Evolutionary conservation across 2,329 filamentous ascomycete genomes (phyloP).

Genomic region (Cercospora zeae-maydis): DNA sequence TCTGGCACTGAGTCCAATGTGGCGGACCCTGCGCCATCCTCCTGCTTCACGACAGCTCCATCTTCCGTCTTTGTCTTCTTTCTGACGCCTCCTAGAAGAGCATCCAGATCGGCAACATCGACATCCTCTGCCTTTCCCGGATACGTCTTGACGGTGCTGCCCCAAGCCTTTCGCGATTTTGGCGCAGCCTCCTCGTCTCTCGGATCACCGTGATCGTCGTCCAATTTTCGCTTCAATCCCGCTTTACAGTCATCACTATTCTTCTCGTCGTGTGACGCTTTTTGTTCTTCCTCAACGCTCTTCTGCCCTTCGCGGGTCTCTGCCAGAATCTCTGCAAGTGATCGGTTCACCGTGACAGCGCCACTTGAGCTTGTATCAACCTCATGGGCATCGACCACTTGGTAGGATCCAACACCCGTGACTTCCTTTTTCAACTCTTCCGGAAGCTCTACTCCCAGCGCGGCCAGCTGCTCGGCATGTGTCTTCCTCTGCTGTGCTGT

Average conservation of each 20-base stretch:
- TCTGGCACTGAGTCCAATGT: conserved; percentile 27
- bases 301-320: conserved; percentile 42
- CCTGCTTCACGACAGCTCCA: conserved; percentile 27
- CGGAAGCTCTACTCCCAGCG: conserved; percentile 81
- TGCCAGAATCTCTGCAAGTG: conserved; percentile 48
- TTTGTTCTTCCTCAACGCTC: conserved; percentile 39
- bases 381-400: conserved; percentile 56
- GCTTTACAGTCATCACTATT: conserved; percentile 22
- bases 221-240: conserved; percentile 50
- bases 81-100: conserved; percentile 45
- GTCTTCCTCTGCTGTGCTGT: conserved; percentile 68
- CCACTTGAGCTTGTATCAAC: conserved; percentile 27
- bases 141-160: conserved; percentile 45
- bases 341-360: conserved; percentile 18
- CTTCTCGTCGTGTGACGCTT: not conserved
- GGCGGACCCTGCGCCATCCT: conserved; percentile 34
- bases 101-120: conserved; percentile 59
- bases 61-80: conserved; percentile 34
- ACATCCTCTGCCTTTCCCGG: conserved; percentile 47
- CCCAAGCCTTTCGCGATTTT: conserved; percentile 41
- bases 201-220: conserved; percentile 61
- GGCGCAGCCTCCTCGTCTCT: conserved; percentile 50
- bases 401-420: conserved; percentile 88
- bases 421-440: conserved; percentile 73
- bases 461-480: conserved; percentile 83